Evolutionary conservation across 169 alveolate genomes (phyloP).

Genomic region (Plasmodium berghei): DNA sequence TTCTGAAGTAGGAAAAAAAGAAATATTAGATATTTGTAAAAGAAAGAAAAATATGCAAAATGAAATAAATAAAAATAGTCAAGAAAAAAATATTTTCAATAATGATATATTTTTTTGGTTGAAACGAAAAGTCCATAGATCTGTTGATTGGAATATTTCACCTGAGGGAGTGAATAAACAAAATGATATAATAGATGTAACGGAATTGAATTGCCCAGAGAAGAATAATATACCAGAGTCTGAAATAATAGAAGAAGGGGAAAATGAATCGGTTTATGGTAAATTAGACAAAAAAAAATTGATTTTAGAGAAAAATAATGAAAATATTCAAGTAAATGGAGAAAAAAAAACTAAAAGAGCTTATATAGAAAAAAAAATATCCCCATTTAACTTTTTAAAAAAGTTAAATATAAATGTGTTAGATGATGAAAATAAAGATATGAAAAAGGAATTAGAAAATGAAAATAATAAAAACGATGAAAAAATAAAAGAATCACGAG

Average conservation of each 20-base stretch:
- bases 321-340: background rate
- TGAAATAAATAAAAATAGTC: slow-evolving; percentile 71
- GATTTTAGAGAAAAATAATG: background rate
- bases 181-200: slow-evolving; percentile 53
- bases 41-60: slow-evolving; percentile 53
- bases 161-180: background rate
- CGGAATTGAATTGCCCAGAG: slow-evolving; percentile 15
- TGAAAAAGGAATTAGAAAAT: background rate
- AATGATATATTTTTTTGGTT: slow-evolving; percentile 70
- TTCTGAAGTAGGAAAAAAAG: slow-evolving; percentile 55
- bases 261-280: background rate
- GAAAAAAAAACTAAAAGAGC: background rate
- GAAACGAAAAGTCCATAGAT: slow-evolving; percentile 67
- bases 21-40: slow-evolving; percentile 61
- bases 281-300: background rate
- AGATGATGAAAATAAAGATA: background rate
- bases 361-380: slow-evolving; percentile 9
- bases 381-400: slow-evolving; percentile 22
- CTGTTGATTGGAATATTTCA: slow-evolving; percentile 48
- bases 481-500: background rate
- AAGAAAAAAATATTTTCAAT: slow-evolving; percentile 32
- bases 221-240: background rate
- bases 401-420: slow-evolving; percentile 16
- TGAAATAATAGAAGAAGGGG: background rate
- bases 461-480: background rate